Evolutionary conservation across 306 rosid genomes (phyloP).

Genomic region (Citrullus amarus): DNA sequence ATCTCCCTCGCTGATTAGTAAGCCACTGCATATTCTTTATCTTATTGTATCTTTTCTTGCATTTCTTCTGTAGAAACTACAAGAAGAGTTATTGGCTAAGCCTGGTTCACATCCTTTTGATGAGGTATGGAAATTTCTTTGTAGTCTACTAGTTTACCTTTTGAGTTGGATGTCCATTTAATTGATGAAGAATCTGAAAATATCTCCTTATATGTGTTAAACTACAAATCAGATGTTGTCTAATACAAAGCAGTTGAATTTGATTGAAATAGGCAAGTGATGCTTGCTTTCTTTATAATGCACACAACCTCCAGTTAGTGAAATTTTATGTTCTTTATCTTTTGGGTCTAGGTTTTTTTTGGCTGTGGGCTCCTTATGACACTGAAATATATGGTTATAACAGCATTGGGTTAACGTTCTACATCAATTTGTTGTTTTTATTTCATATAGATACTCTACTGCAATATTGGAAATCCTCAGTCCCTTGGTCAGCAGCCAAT

Average conservation of each 20-base stretch:
- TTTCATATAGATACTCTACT: conserved; percentile 53
- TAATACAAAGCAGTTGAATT: neutral
- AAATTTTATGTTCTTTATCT: neutral
- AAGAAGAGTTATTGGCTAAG: conserved; percentile 49
- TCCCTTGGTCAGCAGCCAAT: conserved; percentile 86
- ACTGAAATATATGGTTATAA: neutral
- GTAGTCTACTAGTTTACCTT: neutral
- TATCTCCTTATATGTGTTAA: neutral
- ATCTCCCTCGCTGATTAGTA: neutral
- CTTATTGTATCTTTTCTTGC: conserved; percentile 5
- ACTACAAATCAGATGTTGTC: neutral
- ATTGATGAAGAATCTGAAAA: neutral
- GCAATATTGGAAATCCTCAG: conserved; percentile 96
- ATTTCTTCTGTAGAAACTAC: conserved; percentile 47
- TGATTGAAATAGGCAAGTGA: neutral
- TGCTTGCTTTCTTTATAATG: neutral
- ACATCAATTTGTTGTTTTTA: neutral
- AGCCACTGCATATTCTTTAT: neutral
- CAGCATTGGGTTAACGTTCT: neutral
- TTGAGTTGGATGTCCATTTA: neutral
- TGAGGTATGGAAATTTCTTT: conserved; percentile 40
- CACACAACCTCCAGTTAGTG: neutral
- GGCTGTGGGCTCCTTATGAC: neutral
- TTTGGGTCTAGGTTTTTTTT: neutral
- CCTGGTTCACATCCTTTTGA: conserved; percentile 78